A percentile compares a stretch with the other conserved stretches of the same genome.
These are phyloP conservation scores for Lathyrus aphaca DNA, from an alignment of 306 rosid genomes.

Conservation along the genomic window DNA sequence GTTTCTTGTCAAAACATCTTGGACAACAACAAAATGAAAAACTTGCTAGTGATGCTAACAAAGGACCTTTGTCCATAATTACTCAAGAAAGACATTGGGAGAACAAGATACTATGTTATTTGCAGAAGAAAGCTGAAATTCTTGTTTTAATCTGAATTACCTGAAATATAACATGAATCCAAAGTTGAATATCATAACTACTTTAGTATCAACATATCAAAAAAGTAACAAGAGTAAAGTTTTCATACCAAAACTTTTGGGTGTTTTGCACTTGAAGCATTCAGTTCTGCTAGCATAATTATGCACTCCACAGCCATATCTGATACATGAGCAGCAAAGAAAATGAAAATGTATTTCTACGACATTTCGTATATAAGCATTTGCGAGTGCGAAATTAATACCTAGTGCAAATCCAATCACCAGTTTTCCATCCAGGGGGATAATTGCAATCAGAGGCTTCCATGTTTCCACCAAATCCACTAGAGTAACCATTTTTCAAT, in stretches of 20 bases:
- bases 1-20: constrained; percentile 31
- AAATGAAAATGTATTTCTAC: not conserved
- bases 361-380: not conserved
- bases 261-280: constrained; percentile 78
- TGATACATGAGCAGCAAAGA: constrained; percentile 41
- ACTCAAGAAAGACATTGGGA: constrained; percentile 31
- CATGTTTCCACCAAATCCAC: constrained; percentile 45
- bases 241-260: constrained; percentile 61
- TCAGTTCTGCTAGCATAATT: constrained; percentile 85
- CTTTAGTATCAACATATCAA: constrained; percentile 11
- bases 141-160: constrained; percentile 46
- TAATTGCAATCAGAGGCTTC: constrained; percentile 50
- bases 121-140: constrained; percentile 32
- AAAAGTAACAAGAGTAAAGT: constrained; percentile 7
- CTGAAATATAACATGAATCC: constrained; percentile 48
- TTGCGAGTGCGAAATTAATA: constrained; percentile 35
- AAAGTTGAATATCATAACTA: constrained; percentile 31
- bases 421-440: constrained; percentile 94
- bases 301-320: constrained; percentile 81
- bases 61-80: constrained; percentile 40
- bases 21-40: constrained; percentile 32
- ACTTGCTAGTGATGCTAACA: constrained; percentile 42
- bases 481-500: constrained; percentile 52
- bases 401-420: constrained; percentile 90
- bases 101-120: constrained; percentile 30